Percentiles rank a stretch among this genome's conserved stretches.
These are phyloP conservation scores for Psilocybe tampanensis DNA, from an alignment of 768 basidiomycete genomes.

Conservation along the genomic window DNA sequence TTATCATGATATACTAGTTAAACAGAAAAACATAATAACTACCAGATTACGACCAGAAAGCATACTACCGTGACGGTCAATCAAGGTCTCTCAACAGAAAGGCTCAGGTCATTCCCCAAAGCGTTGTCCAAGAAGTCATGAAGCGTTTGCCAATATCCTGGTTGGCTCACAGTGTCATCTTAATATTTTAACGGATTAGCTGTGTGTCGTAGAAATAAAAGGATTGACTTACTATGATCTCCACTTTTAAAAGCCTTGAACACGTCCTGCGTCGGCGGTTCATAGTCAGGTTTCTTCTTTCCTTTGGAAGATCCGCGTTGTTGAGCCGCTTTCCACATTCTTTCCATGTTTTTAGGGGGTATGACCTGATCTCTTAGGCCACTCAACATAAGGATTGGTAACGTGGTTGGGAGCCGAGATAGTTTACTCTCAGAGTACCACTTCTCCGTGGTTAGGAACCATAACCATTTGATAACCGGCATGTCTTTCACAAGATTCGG, in stretches of 20 bases:
- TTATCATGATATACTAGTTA: too few relatives aligned
- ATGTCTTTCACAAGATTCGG: constrained; percentile 69
- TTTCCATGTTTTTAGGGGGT: constrained; percentile 62
- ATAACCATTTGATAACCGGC: constrained; percentile 64
- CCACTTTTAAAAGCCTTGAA: background rate
- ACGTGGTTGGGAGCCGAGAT: constrained; percentile 49
- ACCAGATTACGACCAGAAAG: too few relatives aligned
- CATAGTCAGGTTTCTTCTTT: background rate
- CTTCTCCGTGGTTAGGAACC: constrained; percentile 75
- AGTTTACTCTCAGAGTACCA: constrained; percentile 76
- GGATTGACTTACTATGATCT: background rate
- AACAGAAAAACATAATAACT: too few relatives aligned
- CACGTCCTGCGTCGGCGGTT: background rate
- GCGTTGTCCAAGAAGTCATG: background rate
- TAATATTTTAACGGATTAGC: background rate
- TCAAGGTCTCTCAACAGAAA: too few relatives aligned
- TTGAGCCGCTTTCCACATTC: constrained; percentile 34
- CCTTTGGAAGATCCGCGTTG: constrained; percentile 31
- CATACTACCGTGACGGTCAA: too few relatives aligned
- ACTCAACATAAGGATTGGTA: constrained; percentile 76
- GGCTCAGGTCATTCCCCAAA: background rate
- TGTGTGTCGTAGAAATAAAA: background rate
- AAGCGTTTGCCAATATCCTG: background rate
- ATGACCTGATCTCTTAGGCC: constrained; percentile 66
- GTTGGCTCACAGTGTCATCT: background rate